These are phyloP conservation scores for Lasiosphaeriaceae sp. DNA, from an alignment of 495 filamentous ascomycete species.

Conservation along the genomic window DNA sequence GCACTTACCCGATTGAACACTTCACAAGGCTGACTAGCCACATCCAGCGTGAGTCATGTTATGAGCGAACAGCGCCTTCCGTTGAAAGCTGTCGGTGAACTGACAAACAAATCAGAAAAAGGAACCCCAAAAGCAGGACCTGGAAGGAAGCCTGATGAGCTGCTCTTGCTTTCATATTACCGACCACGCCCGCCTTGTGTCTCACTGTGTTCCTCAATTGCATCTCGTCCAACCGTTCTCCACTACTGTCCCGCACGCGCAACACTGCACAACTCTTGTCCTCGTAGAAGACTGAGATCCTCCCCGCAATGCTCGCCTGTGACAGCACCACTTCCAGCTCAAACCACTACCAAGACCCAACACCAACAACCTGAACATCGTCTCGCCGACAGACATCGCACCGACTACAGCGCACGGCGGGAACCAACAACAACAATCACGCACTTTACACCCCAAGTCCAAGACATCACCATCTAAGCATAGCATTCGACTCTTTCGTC, in stretches of 20 bases:
- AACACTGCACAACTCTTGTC: slow-evolving; percentile 22
- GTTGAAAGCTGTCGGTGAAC: slow-evolving; percentile 7
- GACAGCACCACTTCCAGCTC: slow-evolving; percentile 13
- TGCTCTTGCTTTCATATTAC: not conserved
- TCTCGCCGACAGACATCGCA: not conserved
- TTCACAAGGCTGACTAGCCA: slow-evolving; percentile 24
- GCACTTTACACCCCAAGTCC: not conserved
- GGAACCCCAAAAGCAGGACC: too few species aligned
- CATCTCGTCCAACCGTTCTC: not conserved
- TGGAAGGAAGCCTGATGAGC: not conserved
- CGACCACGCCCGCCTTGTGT: not conserved
- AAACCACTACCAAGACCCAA: slow-evolving; percentile 21
- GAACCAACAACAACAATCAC: not conserved
- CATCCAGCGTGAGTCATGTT: slow-evolving; percentile 26
- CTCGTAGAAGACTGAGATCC: slow-evolving; percentile 17
- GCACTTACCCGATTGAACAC: slow-evolving; percentile 16
- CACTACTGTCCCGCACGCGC: slow-evolving; percentile 18
- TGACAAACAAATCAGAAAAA: too few species aligned
- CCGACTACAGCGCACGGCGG: not conserved
- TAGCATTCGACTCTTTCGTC: not conserved
- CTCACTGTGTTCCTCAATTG: not conserved
- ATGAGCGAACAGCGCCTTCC: not conserved
- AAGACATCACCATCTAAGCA: not conserved
- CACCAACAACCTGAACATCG: not conserved
- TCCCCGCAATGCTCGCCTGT: slow-evolving; percentile 23